phyloP scores from a whole-genome alignment of 139 green algal species.

The Tetraselmis striata region DNA sequence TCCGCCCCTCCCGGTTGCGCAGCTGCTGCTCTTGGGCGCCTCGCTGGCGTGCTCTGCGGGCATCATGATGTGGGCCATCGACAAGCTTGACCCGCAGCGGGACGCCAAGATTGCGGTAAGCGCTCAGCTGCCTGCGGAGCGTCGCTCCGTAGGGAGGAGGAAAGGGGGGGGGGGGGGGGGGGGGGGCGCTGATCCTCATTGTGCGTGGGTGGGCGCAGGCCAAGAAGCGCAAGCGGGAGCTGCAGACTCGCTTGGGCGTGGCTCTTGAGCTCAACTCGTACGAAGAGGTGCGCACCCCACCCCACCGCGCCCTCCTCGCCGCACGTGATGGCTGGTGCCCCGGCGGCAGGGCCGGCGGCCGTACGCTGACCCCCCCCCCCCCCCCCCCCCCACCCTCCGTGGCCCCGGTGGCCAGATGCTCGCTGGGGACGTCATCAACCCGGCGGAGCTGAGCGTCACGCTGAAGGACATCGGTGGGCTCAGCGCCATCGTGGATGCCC shows the following conservation, averaged over 20 bases:
- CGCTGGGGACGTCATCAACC: conserved; percentile 79
- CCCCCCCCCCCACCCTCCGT: too few species aligned
- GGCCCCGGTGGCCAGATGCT: conserved; percentile 48
- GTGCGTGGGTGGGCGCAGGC: too few species aligned
- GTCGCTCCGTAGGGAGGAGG: too few species aligned
- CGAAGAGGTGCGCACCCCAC: not conserved
- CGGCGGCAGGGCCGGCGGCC: too few species aligned
- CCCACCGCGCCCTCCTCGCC: too few species aligned
- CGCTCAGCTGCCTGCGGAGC: too few species aligned
- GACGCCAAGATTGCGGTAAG: not conserved
- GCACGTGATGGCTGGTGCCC: too few species aligned
- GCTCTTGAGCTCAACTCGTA: not conserved
- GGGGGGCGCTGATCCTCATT: too few species aligned
- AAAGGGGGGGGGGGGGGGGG: too few species aligned
- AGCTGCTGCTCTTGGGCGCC: not conserved
- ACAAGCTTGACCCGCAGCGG: not conserved
- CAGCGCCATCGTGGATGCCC: conserved; percentile 31
- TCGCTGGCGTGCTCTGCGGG: not conserved
- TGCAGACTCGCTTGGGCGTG: not conserved
- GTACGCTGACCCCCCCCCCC: too few species aligned
- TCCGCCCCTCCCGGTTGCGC: too few species aligned
- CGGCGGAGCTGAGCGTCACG: conserved; percentile 59
- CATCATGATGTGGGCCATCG: not conserved
- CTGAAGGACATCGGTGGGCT: conserved; percentile 75
- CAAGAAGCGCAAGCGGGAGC: not conserved